These are phyloP conservation scores for Cardamine chenopodiifolia DNA, from an alignment of 345 rosid genomes.

Conservation along the genomic window DNA sequence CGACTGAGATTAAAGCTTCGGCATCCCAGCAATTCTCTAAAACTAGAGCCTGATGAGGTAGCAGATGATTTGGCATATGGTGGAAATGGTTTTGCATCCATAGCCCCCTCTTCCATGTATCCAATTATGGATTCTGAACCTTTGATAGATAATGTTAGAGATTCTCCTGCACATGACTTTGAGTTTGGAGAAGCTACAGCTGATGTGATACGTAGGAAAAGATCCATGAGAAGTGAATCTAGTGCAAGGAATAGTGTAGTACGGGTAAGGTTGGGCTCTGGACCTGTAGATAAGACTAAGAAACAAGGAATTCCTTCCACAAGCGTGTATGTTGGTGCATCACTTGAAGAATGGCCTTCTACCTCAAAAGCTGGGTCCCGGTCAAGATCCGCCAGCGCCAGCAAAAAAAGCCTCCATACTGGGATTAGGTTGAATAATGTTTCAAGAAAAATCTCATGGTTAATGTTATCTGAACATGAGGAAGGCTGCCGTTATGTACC, in stretches of 20 bases:
- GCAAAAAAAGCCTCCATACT: slow-evolving; percentile 35
- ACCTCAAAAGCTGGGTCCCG: slow-evolving; percentile 57
- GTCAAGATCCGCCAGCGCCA: slow-evolving; percentile 58
- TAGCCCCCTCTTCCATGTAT: slow-evolving; percentile 40
- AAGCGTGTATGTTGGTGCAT: slow-evolving; percentile 41
- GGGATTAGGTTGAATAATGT: slow-evolving; percentile 49
- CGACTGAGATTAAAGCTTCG: slow-evolving; percentile 59
- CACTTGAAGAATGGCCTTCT: slow-evolving; percentile 65
- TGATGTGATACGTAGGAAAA: slow-evolving; percentile 63
- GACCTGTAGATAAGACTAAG: slow-evolving; percentile 47
- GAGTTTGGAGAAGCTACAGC: slow-evolving; percentile 47
- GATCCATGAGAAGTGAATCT: slow-evolving; percentile 60
- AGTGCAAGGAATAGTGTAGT: slow-evolving; percentile 38
- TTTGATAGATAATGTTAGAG: slow-evolving; percentile 32
- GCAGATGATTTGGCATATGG: slow-evolving; percentile 44
- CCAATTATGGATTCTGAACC: slow-evolving; percentile 40
- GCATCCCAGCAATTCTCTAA: slow-evolving; percentile 43
- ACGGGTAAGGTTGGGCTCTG: slow-evolving; percentile 48
- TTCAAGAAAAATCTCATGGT: slow-evolving; percentile 68
- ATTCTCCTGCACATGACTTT: slow-evolving; percentile 39
- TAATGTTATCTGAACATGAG: slow-evolving; percentile 83
- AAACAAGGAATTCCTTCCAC: slow-evolving; percentile 43
- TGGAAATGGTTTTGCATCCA: slow-evolving; percentile 40
- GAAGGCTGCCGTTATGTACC: slow-evolving; percentile 90
- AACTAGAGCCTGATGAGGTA: slow-evolving; percentile 42